Evolutionary conservation across 129 eudicot species (phyloP).

Genomic region (Flaveria linearis): DNA sequence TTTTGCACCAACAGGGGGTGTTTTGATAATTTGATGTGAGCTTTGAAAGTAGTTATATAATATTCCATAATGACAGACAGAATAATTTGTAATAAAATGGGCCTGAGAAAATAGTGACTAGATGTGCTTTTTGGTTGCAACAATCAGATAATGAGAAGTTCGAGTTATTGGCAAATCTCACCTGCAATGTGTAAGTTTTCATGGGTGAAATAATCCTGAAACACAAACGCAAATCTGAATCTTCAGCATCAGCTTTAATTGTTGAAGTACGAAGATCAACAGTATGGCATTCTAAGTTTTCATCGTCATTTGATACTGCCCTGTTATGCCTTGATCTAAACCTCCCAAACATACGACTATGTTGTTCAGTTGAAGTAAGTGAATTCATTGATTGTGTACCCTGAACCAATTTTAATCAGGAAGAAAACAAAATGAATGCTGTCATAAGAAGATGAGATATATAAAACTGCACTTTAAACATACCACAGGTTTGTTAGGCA

Average conservation of each 20-base stretch:
- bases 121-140: neutral
- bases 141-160: neutral
- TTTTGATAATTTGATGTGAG: neutral
- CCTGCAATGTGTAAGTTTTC: conserved; percentile 92
- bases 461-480: conserved; percentile 28
- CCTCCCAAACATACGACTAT: conserved; percentile 81
- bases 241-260: conserved; percentile 91
- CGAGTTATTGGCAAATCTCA: conserved; percentile 17
- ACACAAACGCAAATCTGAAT: conserved; percentile 87
- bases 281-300: conserved; percentile 64
- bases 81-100: neutral
- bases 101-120: neutral
- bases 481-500: conserved; percentile 59
- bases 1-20: neutral
- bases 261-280: conserved; percentile 92
- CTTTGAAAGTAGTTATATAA: neutral
- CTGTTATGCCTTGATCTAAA: conserved; percentile 68
- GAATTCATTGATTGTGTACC: conserved; percentile 61
- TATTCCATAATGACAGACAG: neutral
- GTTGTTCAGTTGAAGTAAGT: conserved; percentile 46
- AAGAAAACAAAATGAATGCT: conserved; percentile 5
- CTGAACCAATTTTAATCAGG: conserved; percentile 37
- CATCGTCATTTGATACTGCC: conserved; percentile 64
- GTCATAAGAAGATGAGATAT: neutral
- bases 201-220: conserved; percentile 89